Base-by-base conservation (phyloP, 345 rosid genomes). In the Laguncularia racemosa region DNA sequence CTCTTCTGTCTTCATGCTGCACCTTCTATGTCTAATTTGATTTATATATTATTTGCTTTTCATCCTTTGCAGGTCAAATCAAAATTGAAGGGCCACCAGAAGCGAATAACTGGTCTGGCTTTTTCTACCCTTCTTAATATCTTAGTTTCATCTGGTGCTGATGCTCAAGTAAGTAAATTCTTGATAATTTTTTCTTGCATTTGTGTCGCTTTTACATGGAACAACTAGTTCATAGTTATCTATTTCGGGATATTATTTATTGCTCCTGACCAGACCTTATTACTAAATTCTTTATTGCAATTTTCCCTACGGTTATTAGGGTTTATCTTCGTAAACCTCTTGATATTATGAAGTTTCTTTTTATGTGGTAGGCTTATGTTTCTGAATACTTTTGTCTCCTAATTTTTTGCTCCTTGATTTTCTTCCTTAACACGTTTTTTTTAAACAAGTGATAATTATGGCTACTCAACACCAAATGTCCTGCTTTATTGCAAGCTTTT, bases 61-160 rank as follows among this genome's bases (percentile, higher is more conserved):
- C 56, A n/a, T 44, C 28, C 63, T 61, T 72, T 56, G 21, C 63
- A 90, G 93, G 91, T 87, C 67, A 91, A 80, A 72, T 75, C 97
- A 51, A 83, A 83, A 78, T 61, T 87, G 60, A 87, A 76, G 76
- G 97, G 97, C 60, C 97, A 91, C 71, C 88, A 85, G 68, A 88
- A 84, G 64, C 77, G 88, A 62, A 85, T 91, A 52, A 81, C 88
- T 14, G 95, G 97, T 59, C 63, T 88, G 65, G 97, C 96, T 44
- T 91, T 88, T 70, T 88, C 97, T 21, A 74, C 91, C 61, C 66
- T 38, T 72, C 86, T 83, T 50, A 80, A 77, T 53, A 69, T 88
- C 50, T 76, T 91, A 82, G 95, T 91, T 58, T 91, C 97, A 28
- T 91, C 97, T 5, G 96, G 91, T 54, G 97, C 96, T 57, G 97